Evolutionary conservation across 306 rosid species (phyloP), one percentile per base, ranked within the genome.

Genomic region (Lagenaria siceraria): DNA sequence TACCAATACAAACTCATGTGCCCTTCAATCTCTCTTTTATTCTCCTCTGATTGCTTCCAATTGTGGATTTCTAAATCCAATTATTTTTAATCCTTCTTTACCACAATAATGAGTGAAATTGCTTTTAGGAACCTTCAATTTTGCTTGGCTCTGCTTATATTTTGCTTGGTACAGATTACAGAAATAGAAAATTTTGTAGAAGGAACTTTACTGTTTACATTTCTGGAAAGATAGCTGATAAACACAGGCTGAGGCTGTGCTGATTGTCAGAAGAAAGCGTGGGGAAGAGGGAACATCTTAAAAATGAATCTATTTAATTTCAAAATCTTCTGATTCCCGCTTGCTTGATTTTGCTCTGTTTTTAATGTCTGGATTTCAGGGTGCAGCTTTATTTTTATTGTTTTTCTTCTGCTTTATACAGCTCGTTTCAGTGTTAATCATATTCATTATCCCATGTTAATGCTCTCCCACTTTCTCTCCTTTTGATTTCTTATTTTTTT

Each of bases 1-100:
- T 53, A 73, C 73, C 82, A 24, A 78, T 77, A 75, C 65, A 46
- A 55, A 25, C 2, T 61, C 89, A 83, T 62, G 85, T 82, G 84
- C 72, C 42, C 19, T 69, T 69, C 18, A 5, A 21, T 29, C 68
- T 31, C 21, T 27, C 40, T 17, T 15, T 13, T 48, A 51, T 51
- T 25, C 21, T 64, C 51, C 29, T 1, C 31, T 36, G 7, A 36
- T 71, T 71, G 76, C 33, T 36, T 27, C 33, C 43, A 27, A 27
- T 14, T 27, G 38, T 7, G 10, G 10, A 14, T 5, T 11, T 15
- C 33, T 59, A 12, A 10, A 24, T n/a, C 61, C 43, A 40, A n/a
- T 66, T 42, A 33, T 12, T 66, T 63, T 11, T 4, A 10, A 4
- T 58, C 56, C 56, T 52, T 18, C 15, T 22, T n/a, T 29, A 61